phyloP scores from a whole-genome alignment of 768 basidiomycete genomes.

The Coprinopsis strossmayeri region DNA sequence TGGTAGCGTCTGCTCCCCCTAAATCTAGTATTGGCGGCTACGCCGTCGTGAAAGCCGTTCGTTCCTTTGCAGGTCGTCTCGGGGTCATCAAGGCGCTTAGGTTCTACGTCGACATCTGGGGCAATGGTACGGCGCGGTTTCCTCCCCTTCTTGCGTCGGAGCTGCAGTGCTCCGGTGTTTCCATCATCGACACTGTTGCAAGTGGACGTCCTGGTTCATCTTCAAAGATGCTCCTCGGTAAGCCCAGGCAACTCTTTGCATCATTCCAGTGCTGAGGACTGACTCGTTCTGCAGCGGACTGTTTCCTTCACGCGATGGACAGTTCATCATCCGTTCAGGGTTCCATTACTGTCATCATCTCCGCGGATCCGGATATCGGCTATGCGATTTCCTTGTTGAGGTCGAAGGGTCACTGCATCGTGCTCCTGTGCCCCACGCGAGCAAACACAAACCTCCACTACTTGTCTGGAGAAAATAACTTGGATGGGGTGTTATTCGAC shows the following conservation, averaged over 20 bases:
- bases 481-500: neutral
- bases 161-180: constrained; percentile 12
- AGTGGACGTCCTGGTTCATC: neutral
- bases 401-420: neutral
- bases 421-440: neutral
- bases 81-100: constrained; percentile 7
- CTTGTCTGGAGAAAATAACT: neutral
- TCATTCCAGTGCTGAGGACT: neutral
- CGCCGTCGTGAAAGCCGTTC: neutral
- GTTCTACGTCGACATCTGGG: constrained; percentile 8
- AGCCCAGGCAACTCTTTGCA: neutral
- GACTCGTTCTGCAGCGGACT: neutral
- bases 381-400: neutral
- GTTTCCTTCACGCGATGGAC: neutral
- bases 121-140: neutral
- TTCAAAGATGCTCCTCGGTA: constrained; percentile 1
- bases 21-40: neutral
- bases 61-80: neutral
- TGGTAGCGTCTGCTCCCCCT: neutral
- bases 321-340: neutral
- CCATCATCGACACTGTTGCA: constrained; percentile 6
- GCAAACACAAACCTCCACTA: neutral
- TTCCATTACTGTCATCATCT: neutral
- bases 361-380: neutral
- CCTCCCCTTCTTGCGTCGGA: constrained; percentile 7